Conservation (phyloP, 495 filamentous ascomycete genomes). For the Rusavskia elegans region DNA sequence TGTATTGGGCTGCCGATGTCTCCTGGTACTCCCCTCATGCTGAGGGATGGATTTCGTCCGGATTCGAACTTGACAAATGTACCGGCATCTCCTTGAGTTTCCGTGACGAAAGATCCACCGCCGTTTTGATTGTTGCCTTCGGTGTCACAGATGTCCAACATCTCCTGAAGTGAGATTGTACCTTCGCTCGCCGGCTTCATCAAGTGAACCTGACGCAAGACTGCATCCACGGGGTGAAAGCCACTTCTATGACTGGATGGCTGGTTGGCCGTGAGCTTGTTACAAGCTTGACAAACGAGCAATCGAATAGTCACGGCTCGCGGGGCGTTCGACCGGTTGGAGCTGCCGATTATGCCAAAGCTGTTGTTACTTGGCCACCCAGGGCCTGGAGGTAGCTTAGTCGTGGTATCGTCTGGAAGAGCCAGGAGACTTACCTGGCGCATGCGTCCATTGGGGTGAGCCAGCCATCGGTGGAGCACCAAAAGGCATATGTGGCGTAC, state of each 20-base stretch:
- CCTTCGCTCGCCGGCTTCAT: constrained; percentile 38
- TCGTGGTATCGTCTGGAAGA: constrained; percentile 1
- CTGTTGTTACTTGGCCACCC: constrained; percentile 33
- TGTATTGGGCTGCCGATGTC: constrained; percentile 36
- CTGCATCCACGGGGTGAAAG: constrained; percentile 49
- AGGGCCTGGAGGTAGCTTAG: constrained; percentile 20
- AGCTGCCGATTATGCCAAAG: constrained; percentile 28
- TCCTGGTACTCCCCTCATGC: constrained; percentile 26
- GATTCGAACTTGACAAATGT: constrained; percentile 50
- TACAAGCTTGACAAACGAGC: constrained; percentile 43
- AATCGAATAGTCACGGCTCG: constrained; percentile 42
- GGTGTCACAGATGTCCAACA: constrained; percentile 84
- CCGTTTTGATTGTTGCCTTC: constrained; percentile 78
- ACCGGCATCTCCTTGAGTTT: constrained; percentile 30
- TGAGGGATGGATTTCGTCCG: constrained; percentile 22
- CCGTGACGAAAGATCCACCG: constrained; percentile 64
- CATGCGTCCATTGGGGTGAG: constrained; percentile 25
- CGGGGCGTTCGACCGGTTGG: constrained; percentile 29
- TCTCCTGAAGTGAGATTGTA: constrained; percentile 47
- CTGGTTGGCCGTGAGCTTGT: constrained; percentile 29
- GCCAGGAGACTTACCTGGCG: constrained; percentile 19
- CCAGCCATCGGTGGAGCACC: constrained; percentile 25
- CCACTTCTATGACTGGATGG: constrained; percentile 24
- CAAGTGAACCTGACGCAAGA: constrained; percentile 51
- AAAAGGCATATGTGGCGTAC: constrained; percentile 24